A percentile compares a stretch with the other conserved stretches of the same genome.
phyloP scores from a whole-genome alignment of 306 rosid genomes.

The Inga laurina region DNA sequence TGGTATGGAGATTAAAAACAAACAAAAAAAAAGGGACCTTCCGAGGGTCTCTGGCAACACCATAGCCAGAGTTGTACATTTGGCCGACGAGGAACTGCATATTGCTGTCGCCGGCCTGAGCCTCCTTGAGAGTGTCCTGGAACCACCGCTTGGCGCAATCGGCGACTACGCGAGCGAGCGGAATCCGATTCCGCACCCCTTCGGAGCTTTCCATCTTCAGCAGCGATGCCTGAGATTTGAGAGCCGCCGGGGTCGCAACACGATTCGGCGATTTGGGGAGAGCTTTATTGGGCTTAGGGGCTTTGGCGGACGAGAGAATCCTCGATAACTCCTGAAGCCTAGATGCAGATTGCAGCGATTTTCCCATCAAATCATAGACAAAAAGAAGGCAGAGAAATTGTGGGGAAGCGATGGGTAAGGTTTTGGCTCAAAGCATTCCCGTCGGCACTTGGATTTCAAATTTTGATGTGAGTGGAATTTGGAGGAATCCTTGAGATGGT shows the following conservation, averaged over 20 bases:
- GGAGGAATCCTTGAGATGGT: background rate
- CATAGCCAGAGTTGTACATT: slow-evolving; percentile 70
- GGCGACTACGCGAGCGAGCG: slow-evolving; percentile 57
- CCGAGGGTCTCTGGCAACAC: slow-evolving; percentile 51
- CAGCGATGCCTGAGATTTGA: slow-evolving; percentile 27
- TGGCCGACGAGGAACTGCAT: slow-evolving; percentile 72
- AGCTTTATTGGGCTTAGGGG: slow-evolving; percentile 26
- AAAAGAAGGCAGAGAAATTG: background rate
- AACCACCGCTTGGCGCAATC: slow-evolving; percentile 77
- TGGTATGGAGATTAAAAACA: background rate
- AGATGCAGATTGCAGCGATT: slow-evolving; percentile 46
- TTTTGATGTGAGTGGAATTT: background rate
- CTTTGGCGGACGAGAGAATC: slow-evolving; percentile 43
- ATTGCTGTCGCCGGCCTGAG: slow-evolving; percentile 58
- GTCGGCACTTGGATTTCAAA: background rate
- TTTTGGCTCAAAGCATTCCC: background rate
- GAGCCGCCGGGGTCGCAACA: slow-evolving; percentile 32
- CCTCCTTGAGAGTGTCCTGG: slow-evolving; percentile 67
- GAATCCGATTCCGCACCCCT: slow-evolving; percentile 37
- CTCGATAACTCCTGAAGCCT: slow-evolving; percentile 53
- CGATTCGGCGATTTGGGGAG: slow-evolving; percentile 36
- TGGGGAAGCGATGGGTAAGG: background rate
- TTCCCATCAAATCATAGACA: slow-evolving; percentile 48
- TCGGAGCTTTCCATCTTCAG: slow-evolving; percentile 40
- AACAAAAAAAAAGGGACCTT: slow-evolving; percentile 36